phyloP scores from a whole-genome alignment of 306 rosid species.

The Amphicarpaea edgeworthii region DNA sequence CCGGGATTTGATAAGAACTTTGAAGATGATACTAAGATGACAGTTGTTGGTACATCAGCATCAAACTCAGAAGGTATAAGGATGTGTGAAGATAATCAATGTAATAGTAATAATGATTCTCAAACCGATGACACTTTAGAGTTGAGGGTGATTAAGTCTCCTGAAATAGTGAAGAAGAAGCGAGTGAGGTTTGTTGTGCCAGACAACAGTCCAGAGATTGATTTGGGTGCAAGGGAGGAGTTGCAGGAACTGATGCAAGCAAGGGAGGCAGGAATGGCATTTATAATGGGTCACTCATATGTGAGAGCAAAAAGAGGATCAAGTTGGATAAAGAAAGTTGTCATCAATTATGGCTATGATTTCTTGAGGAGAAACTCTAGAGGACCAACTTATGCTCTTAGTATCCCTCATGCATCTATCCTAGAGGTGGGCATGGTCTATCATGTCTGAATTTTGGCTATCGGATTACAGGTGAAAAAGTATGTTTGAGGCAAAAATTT shows the following conservation, averaged over 20 bases:
- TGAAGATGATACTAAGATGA: constrained; percentile 64
- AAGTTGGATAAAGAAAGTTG: constrained; percentile 55
- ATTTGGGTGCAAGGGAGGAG: constrained; percentile 56
- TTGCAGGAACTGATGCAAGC: constrained; percentile 77
- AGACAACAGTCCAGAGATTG: constrained; percentile 68
- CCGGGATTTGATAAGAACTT: constrained; percentile 37
- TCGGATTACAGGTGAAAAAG: too few relatives aligned
- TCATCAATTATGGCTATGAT: constrained; percentile 69
- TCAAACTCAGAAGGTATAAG: constrained; percentile 67
- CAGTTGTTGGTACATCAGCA: constrained; percentile 75
- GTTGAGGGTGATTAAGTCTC: constrained; percentile 58
- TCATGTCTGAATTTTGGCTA: constrained; percentile 51
- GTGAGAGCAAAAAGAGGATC: constrained; percentile 82
- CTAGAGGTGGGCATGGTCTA: constrained; percentile 86
- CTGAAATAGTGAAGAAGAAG: constrained; percentile 51
- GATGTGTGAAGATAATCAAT: constrained; percentile 61
- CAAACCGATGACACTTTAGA: constrained; percentile 44
- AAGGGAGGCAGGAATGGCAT: constrained; percentile 75
- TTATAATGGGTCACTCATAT: constrained; percentile 74
- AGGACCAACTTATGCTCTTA: constrained; percentile 57
- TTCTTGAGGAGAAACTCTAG: constrained; percentile 80
- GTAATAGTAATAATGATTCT: constrained; percentile 23
- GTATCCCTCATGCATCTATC: constrained; percentile 66
- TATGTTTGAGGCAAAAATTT: too few relatives aligned
- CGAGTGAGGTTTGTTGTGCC: constrained; percentile 73